Base-by-base conservation (phyloP, 495 filamentous ascomycete genomes). In the Trichodelitschia bisporula region DNA sequence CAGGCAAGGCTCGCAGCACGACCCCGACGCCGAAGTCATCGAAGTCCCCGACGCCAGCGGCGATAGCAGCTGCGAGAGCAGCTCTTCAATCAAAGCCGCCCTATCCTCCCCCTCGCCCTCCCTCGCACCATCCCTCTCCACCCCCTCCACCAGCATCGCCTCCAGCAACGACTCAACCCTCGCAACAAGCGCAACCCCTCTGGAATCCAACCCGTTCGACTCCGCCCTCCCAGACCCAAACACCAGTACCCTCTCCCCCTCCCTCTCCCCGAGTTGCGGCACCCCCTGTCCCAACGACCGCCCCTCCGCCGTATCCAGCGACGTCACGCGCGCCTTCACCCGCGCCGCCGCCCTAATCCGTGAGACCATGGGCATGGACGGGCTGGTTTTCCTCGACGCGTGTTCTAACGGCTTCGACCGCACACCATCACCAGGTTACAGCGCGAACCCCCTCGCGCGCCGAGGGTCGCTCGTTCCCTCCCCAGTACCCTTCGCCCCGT, bases 331-430 rank as follows among this genome's bases (percentile, higher is more conserved):
- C 11, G 18, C 26, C 15, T 38, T 38, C 23, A 30, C 32, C 14
- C 48, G 52, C 21, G 62, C 60, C 13, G 46, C 54, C 19, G 56
- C 56, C 27, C 45, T 64, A 16, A 54, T 63, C 24, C 48, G 60
- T 15, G 56, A 65, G 34, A 53, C 58, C 1, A 53, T 64, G 19
- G 54, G 55, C 8, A 53, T 55, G 0, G 61, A 64, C n/a, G 64
- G 61, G 0, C 54, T 58, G 1, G 31, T 61, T 2, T 66, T 61
- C 29, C 40, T 61, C 4, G 61, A 66, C 42, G 59, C n/a, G n/a
- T n/a, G n/a, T n/a, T n/a, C n/a, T n/a, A n/a, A n/a, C n/a, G n/a
- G n/a, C n/a, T n/a, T n/a, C n/a, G n/a, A n/a, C n/a, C n/a, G n/a
- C n/a, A n/a, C n/a, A n/a, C n/a, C n/a, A n/a, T n/a, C n/a, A n/a